Base-by-base conservation (phyloP, 2,329 filamentous ascomycete genomes). In the Pseudogymnoascus sp. region DNA sequence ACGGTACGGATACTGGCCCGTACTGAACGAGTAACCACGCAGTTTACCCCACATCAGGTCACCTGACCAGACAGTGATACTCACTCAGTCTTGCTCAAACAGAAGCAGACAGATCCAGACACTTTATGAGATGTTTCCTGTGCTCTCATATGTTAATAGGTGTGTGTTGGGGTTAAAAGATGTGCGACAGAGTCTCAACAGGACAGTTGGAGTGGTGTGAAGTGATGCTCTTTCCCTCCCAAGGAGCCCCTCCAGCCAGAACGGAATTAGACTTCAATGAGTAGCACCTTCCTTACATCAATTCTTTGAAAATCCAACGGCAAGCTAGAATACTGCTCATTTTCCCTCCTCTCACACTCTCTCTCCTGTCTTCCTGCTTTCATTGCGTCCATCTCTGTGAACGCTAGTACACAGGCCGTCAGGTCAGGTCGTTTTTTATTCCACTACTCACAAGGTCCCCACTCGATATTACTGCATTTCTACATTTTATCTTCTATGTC, bases 381-480 rank as follows among this genome's bases (percentile, higher is more conserved):
- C 29, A 57, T 21, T 57, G 26, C 16, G 51, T 34, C 51, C 29
- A 57, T 34, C 51, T 34, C 10, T 36, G 51, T 57, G 51, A 34
- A n/a, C 29, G 26, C 51, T 34, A 12, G 29, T 14, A 34, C 51
- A 2, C 51, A 34, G 51, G 16, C 51, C n/a, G n/a, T 57, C 51
- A 34, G 51, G n/a, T 57, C 51, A 34, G 29, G 29, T 57, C 51
- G 16, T 18, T 34, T 57, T 57, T 57, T 57, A 57, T 57, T 57
- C 29, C 51, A 57, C 51, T 57, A 36, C 51, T 21, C 51, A 34
- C 34, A 57, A 34, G 29, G 12, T 14, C 10, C 23, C 29, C 10
- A 29, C 16, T 10, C 29, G 5, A 57, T 57, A 34, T 14, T 34
- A 36, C 51, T 36, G 51, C 5, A 57, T 57, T 57, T 57, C 51